Evolutionary conservation across 2,329 filamentous ascomycete species (phyloP), one percentile per base, ranked within the genome.

Genomic region (Beauveria australis): DNA sequence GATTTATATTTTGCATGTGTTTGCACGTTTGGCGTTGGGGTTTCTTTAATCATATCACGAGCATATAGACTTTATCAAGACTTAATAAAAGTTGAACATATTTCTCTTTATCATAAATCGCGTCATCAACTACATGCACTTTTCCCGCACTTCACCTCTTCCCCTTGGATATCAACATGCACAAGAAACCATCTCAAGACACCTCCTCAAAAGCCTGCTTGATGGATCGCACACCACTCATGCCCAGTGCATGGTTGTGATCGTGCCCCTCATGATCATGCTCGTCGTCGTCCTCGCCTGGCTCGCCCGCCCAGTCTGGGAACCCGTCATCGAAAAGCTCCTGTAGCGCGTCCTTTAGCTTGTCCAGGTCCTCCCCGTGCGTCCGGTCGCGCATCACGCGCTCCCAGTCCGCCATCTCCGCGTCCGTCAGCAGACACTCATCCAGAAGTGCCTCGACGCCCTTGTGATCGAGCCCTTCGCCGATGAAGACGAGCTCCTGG

Each of bases 401-500:
- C 66, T 81, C 76, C 78, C 84, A 84, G 66, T 75, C 69, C 33
- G 68, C 69, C 68, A 80, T 81, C 71, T 91, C 88, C 0, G 69
- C 69, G 24, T 87, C 81, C n/a, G 79, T 78, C 3, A 91, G 69
- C 26, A 90, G 69, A 66, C 87, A 89, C 2, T 69, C 71, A 66
- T 91, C 83, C 3, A 91, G 69, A 40, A 79, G 69, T 5, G 70
- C 72, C 26, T 78, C 80, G 18, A 91, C 73, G 0, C 74, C 77
- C 5, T 70, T 67, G 1, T 76, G 67, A 54, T 89, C 78, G 16
- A 91, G 75, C 5, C 78, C 78, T 70, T 89, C 86, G 0, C 88
- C 88, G 61, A 91, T 90, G 63, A 91, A 88, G 3, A 91, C 88
- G 7, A 91, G 69, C 69, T 91, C 88, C 68, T 91, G 87, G 2